Evolutionary conservation across 2,329 filamentous ascomycete genomes (phyloP), one percentile per base, ranked within the genome.

Genomic region (Clonostachys byssicola): DNA sequence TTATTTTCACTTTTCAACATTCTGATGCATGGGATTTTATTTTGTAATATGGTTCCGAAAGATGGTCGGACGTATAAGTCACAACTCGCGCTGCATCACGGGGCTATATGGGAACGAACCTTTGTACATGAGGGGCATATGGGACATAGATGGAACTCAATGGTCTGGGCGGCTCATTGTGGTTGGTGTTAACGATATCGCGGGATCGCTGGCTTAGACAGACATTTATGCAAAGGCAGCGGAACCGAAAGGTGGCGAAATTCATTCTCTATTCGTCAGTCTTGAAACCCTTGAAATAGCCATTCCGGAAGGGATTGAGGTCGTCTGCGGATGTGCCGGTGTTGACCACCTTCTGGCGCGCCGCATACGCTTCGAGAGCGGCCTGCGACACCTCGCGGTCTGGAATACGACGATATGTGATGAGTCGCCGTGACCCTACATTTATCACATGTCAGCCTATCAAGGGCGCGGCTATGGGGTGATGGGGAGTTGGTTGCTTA

Each of bases 341-440:
- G 2, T 56, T 44, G 56, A 57, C 49, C 52, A 60, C 55, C 46
- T 52, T 54, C 53, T 63, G 58, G 16, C 58, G 58, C 16, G 51
- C 54, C n/a, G 53, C 49, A 44, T 68, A 68, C 39, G 59, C 55
- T 42, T 63, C 60, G 18, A 81, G 58, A 8, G 70, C 70, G 1
- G 61, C 58, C 12, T 56, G 51, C 45, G 77, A 74, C 8, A 88
- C 74, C 34, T 76, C 70, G 12, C 61, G 70, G 55, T 89, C 83
- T 1, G 79, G 75, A 17, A 88, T 70, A 45, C 91, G 80, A 41
- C 83, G 78, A 64, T 97, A 97, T 0, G 91, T 95, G 45, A 97
- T 86, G 35, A 99, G 74, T 54, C 90, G 80, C 50, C 94, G 81
- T 17, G 91, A 94, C 94, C 92, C 88, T 91, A 20, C 42, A 16